phyloP scores from a whole-genome alignment of 1,139 yeast species.

The Lodderomyces theae region DNA sequence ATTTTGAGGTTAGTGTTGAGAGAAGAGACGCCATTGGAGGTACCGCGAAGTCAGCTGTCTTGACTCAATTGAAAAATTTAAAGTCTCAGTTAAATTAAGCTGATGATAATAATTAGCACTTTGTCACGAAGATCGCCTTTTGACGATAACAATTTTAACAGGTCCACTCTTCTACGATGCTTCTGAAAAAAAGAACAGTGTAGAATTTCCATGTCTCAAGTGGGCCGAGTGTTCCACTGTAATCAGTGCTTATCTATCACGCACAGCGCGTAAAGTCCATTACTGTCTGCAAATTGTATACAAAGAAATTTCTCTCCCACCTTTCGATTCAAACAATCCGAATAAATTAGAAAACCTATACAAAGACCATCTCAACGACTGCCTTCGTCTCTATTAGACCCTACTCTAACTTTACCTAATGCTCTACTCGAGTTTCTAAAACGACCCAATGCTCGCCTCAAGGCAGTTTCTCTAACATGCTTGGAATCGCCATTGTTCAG shows the following conservation, averaged over 20 bases:
- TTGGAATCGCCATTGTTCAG: not conserved
- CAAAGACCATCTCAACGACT: not conserved
- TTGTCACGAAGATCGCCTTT: too few species aligned
- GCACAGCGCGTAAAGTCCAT: too few species aligned
- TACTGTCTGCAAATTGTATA: too few species aligned
- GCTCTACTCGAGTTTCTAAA: conserved; percentile 4
- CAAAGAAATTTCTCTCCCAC: too few species aligned
- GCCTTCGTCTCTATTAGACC: conserved; percentile 1
- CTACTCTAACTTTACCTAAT: not conserved
- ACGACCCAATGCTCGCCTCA: conserved; percentile 3
- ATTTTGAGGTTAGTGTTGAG: conserved; percentile 93
- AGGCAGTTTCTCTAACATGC: not conserved
- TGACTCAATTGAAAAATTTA: conserved; percentile 60
- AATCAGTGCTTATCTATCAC: too few species aligned
- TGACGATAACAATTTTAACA: too few species aligned
- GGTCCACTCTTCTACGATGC: too few species aligned
- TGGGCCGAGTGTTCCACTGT: conserved; percentile 1
- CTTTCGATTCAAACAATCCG: too few species aligned
- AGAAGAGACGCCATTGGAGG: conserved; percentile 97
- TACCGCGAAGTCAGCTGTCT: conserved; percentile 87
- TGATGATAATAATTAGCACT: not conserved
- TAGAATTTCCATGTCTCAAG: not conserved
- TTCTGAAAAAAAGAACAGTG: too few species aligned
- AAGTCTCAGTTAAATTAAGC: conserved; percentile 15
- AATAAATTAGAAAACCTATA: conserved; percentile 5